Evolutionary conservation across 805 yeast species (phyloP), one percentile per base, ranked within the genome.

Genomic region (Candida orba): DNA sequence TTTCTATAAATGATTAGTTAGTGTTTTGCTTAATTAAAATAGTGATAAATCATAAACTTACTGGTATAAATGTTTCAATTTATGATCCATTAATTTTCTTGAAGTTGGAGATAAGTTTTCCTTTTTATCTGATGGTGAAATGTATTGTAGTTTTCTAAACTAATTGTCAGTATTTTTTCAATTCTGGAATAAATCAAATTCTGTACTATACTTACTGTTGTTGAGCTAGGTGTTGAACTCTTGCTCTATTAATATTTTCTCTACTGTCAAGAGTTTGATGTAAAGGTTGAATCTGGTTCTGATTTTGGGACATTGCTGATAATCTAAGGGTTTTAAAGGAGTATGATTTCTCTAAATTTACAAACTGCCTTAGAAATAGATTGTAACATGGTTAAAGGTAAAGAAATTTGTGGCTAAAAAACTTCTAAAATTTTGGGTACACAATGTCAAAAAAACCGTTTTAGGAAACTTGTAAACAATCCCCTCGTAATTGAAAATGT

Each of bases 101-200:
- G 61, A 57, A 8, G 60, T 57, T 41, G 62, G 62, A 1, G 61
- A 57, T 40, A 58, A 30, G 44, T 57, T 58, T 45, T 58, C 62
- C 12, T 46, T 51, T 37, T 49, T 51, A 34, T 58, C 62, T 2
- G 60, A 57, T 23, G 62, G 62, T 7, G 62, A 58, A 17, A 58
- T 54, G 36, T 58, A 58, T 42, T 58, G 48, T 15, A 58, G 49
- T 41, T 58, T 58, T 39, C 62, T 58, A 35, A 8, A 8, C 23
- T 3, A 13, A 2, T 7, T 31, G 52, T 48, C 43, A 50, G 49
- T 37, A 27, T 30, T 6, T n/a, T 17, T 24, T 14, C n/a, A 13
- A 6, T 14, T 7, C 12, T 6, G 6, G 25, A 14, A 8, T 30
- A 4, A 30, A 14, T 30, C 14, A 7, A 9, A 8, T n/a, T 18